Evolutionary conservation across 129 eudicot genomes (phyloP), one percentile per base, ranked within the genome.

Genomic region (Lonicera japonica): DNA sequence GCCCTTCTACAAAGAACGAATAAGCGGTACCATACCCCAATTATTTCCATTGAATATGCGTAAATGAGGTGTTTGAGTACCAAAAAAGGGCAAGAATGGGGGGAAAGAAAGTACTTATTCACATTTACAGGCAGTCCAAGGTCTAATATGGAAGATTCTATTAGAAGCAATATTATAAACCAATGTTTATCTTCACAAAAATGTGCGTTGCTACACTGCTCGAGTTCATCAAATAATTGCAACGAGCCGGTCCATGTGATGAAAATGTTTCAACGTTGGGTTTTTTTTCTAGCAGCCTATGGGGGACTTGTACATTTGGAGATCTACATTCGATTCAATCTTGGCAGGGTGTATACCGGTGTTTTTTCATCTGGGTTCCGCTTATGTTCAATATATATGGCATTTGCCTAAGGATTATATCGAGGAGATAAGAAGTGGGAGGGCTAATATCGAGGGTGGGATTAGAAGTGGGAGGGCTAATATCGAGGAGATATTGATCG

Each of bases 321-420:
- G 85, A 48, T 83, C 89, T 1, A 76, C 82, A 18, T 83, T 83
- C 39, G 89, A 83, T n/a, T 72, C 85, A 6, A 83, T 83, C 64
- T 64, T 83, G 46, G 89, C 89, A 8, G 89, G 89, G 17, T 83
- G 89, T 51, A 79, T 83, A 17, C 89, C 89, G 1, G 89, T 83
- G 7, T 83, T 83, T 56, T 83, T 83, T 58, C 82, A 79, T 51
- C 85, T 79, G 1, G 74, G 79, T 22, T 83, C 89, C 0, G 89
- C 89, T 21, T 83, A 79, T 41, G 54, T 56, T 9, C 89, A 83
- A 50, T 83, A 83, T 68, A 56, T 55, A 0, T 83, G 85, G 85
- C 79, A 83, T 65, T 73, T 83, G 0, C 89, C 89, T 0, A 65
- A 79, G 58, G 69, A 83, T 8, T 65, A 75, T 62, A 64, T 85